Conservation (phyloP, 1,139 yeast genomes). For the Yamadazyma siamensis region DNA sequence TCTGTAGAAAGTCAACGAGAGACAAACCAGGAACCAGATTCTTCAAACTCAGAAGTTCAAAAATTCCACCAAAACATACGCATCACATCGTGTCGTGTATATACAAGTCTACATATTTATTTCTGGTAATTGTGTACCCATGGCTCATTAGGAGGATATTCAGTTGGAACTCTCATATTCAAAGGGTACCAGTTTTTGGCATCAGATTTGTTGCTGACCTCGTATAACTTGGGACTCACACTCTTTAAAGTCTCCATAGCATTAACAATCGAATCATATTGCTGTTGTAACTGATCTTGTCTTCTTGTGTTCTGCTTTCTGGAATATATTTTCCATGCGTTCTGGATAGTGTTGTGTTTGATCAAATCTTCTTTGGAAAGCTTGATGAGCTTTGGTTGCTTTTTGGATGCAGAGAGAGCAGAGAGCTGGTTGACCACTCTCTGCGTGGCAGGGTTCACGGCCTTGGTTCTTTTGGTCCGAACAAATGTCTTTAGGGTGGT, state of each 20-base stretch:
- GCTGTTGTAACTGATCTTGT: constrained; percentile 50
- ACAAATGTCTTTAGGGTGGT: constrained; percentile 20
- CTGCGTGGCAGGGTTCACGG: constrained; percentile 57
- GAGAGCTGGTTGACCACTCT: constrained; percentile 72
- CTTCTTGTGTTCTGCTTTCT: constrained; percentile 46
- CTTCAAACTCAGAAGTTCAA: too few species aligned
- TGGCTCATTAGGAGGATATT: constrained; percentile 79
- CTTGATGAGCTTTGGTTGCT: constrained; percentile 79
- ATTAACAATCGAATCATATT: constrained; percentile 60
- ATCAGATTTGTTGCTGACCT: constrained; percentile 48
- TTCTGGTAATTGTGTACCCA: constrained; percentile 67
- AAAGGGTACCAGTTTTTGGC: constrained; percentile 57
- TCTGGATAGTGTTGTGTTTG: constrained; percentile 78
- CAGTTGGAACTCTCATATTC: constrained; percentile 86
- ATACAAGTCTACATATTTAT: constrained; percentile 3
- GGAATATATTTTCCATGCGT: constrained; percentile 74
- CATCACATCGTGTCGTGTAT: too few species aligned
- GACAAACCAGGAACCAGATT: too few species aligned
- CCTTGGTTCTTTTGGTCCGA: constrained; percentile 36
- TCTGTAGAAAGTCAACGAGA: too few species aligned
- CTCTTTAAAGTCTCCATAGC: constrained; percentile 74
- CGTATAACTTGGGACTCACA: constrained; percentile 45
- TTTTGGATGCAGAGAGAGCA: constrained; percentile 81
- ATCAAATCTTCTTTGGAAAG: constrained; percentile 77
- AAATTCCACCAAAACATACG: too few species aligned